A percentile compares a stretch with the other conserved stretches of the same genome.
Evolutionary conservation across 257 asterid genomes (phyloP).

Genomic region (Solanum chmielewskii): DNA sequence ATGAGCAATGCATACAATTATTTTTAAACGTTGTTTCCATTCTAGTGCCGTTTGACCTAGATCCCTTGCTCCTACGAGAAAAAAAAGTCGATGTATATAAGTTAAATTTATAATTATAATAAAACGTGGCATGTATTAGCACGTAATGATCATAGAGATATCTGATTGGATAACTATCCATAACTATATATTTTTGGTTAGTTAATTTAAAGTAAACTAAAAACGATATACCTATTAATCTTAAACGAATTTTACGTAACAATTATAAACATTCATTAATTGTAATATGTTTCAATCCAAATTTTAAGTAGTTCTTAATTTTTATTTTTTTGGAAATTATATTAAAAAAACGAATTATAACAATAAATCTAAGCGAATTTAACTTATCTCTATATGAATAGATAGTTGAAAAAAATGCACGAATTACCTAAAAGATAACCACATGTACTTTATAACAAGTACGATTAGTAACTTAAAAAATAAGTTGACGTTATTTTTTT

Average conservation of each 20-base stretch:
- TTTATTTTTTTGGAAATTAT: no score
- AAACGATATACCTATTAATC: background rate
- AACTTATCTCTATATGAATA: no score
- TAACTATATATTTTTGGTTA: background rate
- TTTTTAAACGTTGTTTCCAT: slow-evolving; percentile 36
- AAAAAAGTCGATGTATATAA: background rate
- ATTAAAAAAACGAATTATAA: background rate
- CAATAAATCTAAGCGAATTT: background rate
- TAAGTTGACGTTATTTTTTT: background rate
- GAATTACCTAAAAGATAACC: background rate
- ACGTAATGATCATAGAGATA: background rate
- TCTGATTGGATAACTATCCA: background rate
- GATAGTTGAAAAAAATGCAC: no score
- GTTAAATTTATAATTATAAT: background rate
- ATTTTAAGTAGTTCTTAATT: background rate
- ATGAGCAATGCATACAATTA: slow-evolving; percentile 22
- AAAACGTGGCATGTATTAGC: background rate
- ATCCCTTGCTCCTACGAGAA: slow-evolving; percentile 27
- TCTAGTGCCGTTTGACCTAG: slow-evolving; percentile 35
- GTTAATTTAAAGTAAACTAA: background rate
- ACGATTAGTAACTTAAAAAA: background rate
- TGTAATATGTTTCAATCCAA: background rate
- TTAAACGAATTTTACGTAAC: background rate
- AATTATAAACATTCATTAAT: background rate
- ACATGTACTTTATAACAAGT: background rate